Base-by-base conservation (phyloP, 1,284 basidiomycete genomes). In the Ustanciosporium gigantosporum region DNA sequence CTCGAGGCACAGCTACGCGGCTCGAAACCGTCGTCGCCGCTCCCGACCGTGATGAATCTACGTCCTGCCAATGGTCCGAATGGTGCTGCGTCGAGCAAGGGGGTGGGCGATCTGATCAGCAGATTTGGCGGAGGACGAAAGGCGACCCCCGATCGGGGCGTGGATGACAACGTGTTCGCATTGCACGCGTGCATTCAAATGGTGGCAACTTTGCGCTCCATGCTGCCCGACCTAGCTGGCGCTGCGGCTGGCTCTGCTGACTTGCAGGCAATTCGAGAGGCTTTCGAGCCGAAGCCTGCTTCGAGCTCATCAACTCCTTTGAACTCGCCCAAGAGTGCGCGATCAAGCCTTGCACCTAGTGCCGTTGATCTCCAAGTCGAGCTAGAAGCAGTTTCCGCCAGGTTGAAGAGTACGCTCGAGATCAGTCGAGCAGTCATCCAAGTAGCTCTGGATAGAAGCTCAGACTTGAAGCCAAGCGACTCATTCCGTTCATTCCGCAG, bases 91-190 rank as follows among this genome's bases (percentile, higher is more conserved):
- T 9, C 8, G 14, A 60, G 40, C 41, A 62, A 52, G 31, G 60
- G 53, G 9, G 53, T 64, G 11, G 46, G 49, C 36, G 53, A 51
- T 13, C 42, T 64, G 20, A 64, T 64, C 29, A 49, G 51, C 42
- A 35, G 36, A 21, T 64, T 64, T n/a, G 53, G 60, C 17, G 60
- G 53, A 4, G 60, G 60, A 14, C 46, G 46, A 31, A 49, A 43
- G 14, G 25, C 40, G 7, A 32, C 46, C 14, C 34, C 57, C 0
- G 57, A 60, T 5, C 19, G 25, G n/a, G 46, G 58, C 16, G 31
- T n/a, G 3, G 58, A 61, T 3, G 58, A 55, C 29, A 39, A 44
- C 21, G 31, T 47, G 4, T 37, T 44, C 8, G 31, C 41, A 31
- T 25, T 51, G 47, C 50, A 53, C 8, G 50, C 46, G 0, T 60